Conservation (phyloP, 345 rosid species). For the Pistacia vera region DNA sequence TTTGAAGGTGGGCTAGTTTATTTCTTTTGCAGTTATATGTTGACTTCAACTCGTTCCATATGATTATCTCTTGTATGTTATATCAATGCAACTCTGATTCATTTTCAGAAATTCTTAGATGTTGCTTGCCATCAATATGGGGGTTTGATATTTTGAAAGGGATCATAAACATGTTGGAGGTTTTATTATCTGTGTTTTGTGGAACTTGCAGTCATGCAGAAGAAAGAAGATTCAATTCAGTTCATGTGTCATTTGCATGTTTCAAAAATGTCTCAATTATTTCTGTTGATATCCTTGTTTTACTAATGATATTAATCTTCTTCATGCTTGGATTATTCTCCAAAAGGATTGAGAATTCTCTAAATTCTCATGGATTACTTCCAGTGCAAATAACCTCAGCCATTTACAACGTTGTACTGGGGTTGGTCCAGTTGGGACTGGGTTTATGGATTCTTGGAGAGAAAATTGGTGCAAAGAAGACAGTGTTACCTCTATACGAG, state of each 20-base stretch:
- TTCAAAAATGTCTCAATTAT: constrained; percentile 30
- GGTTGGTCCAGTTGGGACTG: constrained; percentile 31
- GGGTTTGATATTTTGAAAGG: neutral
- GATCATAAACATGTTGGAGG: constrained; percentile 15
- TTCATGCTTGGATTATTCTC: constrained; percentile 15
- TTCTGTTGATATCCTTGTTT: constrained; percentile 32
- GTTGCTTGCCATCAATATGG: neutral
- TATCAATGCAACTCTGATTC: too few species aligned
- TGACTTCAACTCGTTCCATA: too few species aligned
- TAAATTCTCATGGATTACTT: constrained; percentile 8
- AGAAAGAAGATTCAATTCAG: constrained; percentile 18
- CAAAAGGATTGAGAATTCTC: constrained; percentile 15
- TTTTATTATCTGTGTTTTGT: constrained; percentile 30
- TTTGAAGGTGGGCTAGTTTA: too few species aligned
- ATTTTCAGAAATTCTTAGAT: too few species aligned
- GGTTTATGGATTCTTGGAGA: constrained; percentile 33
- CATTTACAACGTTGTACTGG: constrained; percentile 31
- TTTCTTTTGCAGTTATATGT: too few species aligned
- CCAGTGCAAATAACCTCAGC: constrained; percentile 25
- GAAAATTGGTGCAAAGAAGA: constrained; percentile 16
- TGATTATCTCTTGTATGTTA: too few species aligned
- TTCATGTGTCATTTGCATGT: constrained; percentile 22
- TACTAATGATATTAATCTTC: constrained; percentile 19
- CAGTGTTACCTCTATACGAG: constrained; percentile 31
- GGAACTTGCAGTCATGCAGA: constrained; percentile 11